Percentiles rank a stretch among this genome's conserved stretches.
phyloP scores from a whole-genome alignment of 202 grass and related monocot species.

The Cymbopogon flexuosus region DNA sequence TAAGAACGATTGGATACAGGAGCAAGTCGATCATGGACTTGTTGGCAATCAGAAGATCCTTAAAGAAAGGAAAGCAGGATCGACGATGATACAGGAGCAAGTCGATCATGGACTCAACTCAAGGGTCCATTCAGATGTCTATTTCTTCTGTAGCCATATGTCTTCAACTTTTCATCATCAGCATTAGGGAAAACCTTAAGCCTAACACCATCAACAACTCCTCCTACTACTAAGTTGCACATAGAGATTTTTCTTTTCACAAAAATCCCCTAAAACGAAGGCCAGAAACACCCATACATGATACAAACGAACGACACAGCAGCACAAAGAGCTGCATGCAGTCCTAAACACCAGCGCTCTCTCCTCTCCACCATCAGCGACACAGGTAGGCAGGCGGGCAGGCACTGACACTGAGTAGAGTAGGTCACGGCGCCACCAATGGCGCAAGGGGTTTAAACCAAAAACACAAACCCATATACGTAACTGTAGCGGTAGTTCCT shows the following conservation, averaged over 20 bases:
- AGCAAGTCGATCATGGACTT: too few relatives aligned
- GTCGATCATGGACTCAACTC: not conserved
- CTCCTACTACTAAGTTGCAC: not conserved
- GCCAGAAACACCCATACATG: constrained; percentile 22
- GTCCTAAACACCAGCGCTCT: constrained; percentile 1
- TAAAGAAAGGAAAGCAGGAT: not conserved
- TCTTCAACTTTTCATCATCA: constrained; percentile 20
- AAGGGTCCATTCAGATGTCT: constrained; percentile 7
- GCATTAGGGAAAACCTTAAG: constrained; percentile 32
- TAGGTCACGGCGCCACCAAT: constrained; percentile 16
- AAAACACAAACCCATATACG: constrained; percentile 52
- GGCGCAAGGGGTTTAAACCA: constrained; percentile 40
- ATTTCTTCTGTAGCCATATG: constrained; percentile 45
- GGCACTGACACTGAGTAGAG: constrained; percentile 24
- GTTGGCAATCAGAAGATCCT: not conserved
- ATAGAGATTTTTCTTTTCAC: not conserved
- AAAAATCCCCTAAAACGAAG: not conserved
- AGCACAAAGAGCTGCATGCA: not conserved
- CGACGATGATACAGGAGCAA: not conserved
- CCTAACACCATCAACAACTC: constrained; percentile 20
- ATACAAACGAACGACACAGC: constrained; percentile 10
- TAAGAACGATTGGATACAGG: too few relatives aligned
- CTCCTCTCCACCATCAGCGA: constrained; percentile 20
- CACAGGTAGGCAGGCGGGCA: constrained; percentile 21
- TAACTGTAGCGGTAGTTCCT: constrained; percentile 17